Evolutionary conservation across 2,329 filamentous ascomycete genomes (phyloP).

Genomic region (Cercospora sp.): DNA sequence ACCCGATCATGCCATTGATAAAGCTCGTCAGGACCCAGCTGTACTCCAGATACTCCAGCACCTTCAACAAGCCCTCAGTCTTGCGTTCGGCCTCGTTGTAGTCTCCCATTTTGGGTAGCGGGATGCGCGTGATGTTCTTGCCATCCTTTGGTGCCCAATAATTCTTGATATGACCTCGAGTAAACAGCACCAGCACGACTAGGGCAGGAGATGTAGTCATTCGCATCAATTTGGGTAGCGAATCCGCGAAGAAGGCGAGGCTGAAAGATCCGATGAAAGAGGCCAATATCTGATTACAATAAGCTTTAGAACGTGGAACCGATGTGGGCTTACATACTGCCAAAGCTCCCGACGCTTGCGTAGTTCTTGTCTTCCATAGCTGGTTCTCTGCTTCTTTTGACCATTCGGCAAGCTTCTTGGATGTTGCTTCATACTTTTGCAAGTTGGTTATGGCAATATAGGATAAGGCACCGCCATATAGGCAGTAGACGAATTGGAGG

Average conservation of each 20-base stretch:
- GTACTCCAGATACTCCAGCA: constrained; percentile 40
- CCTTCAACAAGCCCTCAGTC: constrained; percentile 38
- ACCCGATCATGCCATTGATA: constrained; percentile 32
- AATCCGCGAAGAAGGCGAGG: constrained; percentile 27
- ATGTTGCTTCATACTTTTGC: constrained; percentile 47
- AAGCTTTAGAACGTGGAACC: background rate
- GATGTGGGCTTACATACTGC: constrained; percentile 35
- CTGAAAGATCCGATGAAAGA: constrained; percentile 34
- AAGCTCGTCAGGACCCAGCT: constrained; percentile 40
- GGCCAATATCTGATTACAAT: constrained; percentile 34
- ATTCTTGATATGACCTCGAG: constrained; percentile 38
- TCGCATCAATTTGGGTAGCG: constrained; percentile 26
- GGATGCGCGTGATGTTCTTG: constrained; percentile 35
- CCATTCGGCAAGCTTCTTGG: constrained; percentile 49
- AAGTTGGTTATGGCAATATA: constrained; percentile 49
- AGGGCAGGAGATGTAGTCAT: constrained; percentile 30
- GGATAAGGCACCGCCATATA: constrained; percentile 48
- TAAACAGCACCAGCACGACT: constrained; percentile 33
- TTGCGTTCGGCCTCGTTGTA: constrained; percentile 41
- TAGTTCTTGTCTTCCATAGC: constrained; percentile 49
- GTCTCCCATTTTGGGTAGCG: constrained; percentile 37
- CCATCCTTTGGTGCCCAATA: constrained; percentile 40
- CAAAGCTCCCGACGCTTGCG: constrained; percentile 45
- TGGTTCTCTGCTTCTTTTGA: constrained; percentile 47
- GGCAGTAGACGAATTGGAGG: constrained; percentile 45